Evolutionary conservation across 2,329 filamentous ascomycete genomes (phyloP).

Genomic region (Emergomyces africanus): DNA sequence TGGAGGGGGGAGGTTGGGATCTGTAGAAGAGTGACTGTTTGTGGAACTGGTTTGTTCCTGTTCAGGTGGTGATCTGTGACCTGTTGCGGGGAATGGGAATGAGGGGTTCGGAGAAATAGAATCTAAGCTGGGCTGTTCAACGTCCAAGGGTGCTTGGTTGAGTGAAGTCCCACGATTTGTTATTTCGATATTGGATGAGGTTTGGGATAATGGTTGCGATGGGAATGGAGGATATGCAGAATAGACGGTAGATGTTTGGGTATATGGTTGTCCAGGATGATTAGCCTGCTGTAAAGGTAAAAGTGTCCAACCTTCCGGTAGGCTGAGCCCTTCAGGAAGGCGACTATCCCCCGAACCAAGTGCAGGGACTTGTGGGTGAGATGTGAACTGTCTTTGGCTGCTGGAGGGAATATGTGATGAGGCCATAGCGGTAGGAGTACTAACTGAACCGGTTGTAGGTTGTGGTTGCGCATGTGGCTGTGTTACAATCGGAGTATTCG

Average conservation of each 20-base stretch:
- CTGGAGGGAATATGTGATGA: constrained; percentile 9
- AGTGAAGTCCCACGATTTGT: neutral
- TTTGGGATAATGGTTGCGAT: neutral
- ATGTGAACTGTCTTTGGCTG: constrained; percentile 19
- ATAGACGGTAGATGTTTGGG: neutral
- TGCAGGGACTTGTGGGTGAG: constrained; percentile 17
- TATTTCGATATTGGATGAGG: neutral
- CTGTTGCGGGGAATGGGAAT: neutral
- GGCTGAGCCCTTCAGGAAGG: constrained; percentile 37
- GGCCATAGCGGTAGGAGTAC: constrained; percentile 3
- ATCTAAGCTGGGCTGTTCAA: neutral
- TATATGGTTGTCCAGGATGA: neutral
- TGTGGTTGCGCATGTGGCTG: constrained; percentile 1
- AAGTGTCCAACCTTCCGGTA: constrained; percentile 42
- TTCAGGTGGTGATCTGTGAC: neutral
- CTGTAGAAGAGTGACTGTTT: neutral
- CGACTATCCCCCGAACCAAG: constrained; percentile 32
- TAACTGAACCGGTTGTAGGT: constrained; percentile 3
- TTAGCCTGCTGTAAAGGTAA: constrained; percentile 31
- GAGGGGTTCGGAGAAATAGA: neutral
- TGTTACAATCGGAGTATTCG: neutral
- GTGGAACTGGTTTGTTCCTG: neutral
- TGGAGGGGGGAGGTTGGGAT: neutral
- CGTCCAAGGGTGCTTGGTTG: neutral
- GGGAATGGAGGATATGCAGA: neutral